Conservation (phyloP, 345 rosid species). For the Populus ilicifolia region DNA sequence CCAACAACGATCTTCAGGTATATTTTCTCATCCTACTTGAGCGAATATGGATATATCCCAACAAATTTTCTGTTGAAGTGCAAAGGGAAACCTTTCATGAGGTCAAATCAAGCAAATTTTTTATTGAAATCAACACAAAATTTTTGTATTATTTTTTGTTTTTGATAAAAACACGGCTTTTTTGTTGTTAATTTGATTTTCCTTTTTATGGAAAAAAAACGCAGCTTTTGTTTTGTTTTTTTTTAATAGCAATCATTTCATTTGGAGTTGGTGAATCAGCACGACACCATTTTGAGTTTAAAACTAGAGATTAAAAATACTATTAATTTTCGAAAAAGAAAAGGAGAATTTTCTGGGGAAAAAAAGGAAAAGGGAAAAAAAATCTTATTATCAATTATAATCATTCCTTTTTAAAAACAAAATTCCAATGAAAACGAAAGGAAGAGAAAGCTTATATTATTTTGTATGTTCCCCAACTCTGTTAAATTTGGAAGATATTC, state of each 20-base stretch:
- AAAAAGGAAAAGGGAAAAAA: background rate
- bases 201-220: background rate
- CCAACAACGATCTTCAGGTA: slow-evolving; percentile 85
- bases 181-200: background rate
- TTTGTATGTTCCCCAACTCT: background rate
- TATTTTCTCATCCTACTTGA: background rate
- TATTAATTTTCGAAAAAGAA: background rate
- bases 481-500: no score
- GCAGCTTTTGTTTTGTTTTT: no score
- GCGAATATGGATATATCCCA: background rate
- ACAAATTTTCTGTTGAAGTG: background rate
- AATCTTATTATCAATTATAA: background rate
- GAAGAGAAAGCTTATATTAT: background rate
- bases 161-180: background rate
- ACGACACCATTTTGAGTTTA: background rate
- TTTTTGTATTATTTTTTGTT: background rate
- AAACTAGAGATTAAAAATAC: background rate
- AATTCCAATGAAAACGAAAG: background rate
- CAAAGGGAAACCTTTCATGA: background rate
- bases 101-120: background rate
- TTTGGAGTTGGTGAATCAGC: background rate
- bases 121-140: background rate
- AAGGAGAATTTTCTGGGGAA: background rate
- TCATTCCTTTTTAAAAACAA: background rate
- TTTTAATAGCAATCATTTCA: background rate